A percentile compares a stretch with the other conserved stretches of the same genome.
Conservation (phyloP, 148 eudicot species). For the Linanthus parryae region DNA sequence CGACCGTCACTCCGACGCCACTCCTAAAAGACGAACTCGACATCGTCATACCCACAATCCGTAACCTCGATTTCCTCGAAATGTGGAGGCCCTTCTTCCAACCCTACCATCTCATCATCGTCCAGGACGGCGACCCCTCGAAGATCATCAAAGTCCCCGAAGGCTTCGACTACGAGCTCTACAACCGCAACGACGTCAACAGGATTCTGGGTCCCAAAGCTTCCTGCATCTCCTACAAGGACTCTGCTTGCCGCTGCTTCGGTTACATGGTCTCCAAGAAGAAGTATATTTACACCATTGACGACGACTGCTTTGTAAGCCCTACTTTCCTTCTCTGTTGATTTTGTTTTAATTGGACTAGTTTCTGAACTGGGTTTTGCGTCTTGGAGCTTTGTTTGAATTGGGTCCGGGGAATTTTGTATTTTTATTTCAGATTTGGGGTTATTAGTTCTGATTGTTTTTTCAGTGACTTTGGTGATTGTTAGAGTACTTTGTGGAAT, state of each 20-base stretch:
- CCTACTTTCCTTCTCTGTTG: neutral
- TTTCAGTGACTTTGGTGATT: neutral
- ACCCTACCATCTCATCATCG: slow-evolving; percentile 51
- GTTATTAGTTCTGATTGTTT: slow-evolving; percentile 6
- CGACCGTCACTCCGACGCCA: slow-evolving; percentile 10
- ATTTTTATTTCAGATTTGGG: neutral
- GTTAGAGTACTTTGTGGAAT: neutral
- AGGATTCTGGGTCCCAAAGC: slow-evolving; percentile 54
- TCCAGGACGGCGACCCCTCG: slow-evolving; percentile 64
- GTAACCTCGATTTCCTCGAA: slow-evolving; percentile 61
- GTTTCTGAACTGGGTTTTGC: neutral
- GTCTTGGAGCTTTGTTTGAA: neutral
- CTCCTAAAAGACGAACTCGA: slow-evolving; percentile 50
- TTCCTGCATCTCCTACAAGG: slow-evolving; percentile 59
- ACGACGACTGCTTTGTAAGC: slow-evolving; percentile 72
- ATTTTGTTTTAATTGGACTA: neutral
- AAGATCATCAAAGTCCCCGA: slow-evolving; percentile 42
- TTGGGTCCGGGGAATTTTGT: neutral
- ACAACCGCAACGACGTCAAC: slow-evolving; percentile 50
- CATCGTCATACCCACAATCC: slow-evolving; percentile 61
- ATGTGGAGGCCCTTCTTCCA: slow-evolving; percentile 61
- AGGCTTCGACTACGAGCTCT: slow-evolving; percentile 59
- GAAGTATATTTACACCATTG: slow-evolving; percentile 65
- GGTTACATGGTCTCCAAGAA: slow-evolving; percentile 65
- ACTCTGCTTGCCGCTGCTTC: slow-evolving; percentile 60